These are phyloP conservation scores for Rutidosis leptorrhynchoides DNA, from an alignment of 129 eudicot genomes.

Conservation along the genomic window DNA sequence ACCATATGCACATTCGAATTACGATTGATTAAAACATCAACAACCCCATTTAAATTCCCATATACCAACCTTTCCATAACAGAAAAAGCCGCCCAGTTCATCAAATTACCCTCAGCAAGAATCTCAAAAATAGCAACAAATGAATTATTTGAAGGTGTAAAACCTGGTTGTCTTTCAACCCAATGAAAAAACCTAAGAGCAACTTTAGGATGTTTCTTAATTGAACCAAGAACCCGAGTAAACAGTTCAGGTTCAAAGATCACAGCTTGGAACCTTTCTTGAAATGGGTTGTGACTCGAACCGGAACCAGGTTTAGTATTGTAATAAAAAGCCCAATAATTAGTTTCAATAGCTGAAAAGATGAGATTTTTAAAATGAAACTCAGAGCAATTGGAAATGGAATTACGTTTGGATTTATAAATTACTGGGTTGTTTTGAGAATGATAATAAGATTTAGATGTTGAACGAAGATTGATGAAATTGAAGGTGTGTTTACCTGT, in stretches of 20 bases:
- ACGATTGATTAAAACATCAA: constrained; percentile 45
- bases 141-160: constrained; percentile 30
- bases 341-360: constrained; percentile 34
- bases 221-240: constrained; percentile 41
- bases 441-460: constrained; percentile 27
- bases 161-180: constrained; percentile 49
- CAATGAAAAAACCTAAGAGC: constrained; percentile 57
- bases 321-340: constrained; percentile 33
- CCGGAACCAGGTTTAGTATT: neutral
- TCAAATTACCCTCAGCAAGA: constrained; percentile 38
- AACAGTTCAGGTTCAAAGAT: constrained; percentile 46
- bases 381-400: constrained; percentile 16
- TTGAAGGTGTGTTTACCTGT: constrained; percentile 17
- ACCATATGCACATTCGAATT: constrained; percentile 32
- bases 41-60: constrained; percentile 42
- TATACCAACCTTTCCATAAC: constrained; percentile 46
- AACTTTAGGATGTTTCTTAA: constrained; percentile 38
- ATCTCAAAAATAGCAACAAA: constrained; percentile 53
- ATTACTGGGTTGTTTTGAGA: constrained; percentile 12
- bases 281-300: constrained; percentile 22
- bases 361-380: constrained; percentile 35
- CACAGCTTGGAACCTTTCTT: constrained; percentile 24
- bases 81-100: constrained; percentile 36
- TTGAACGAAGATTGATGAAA: constrained; percentile 42
- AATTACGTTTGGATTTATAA: neutral